These are phyloP conservation scores for Cardamine resedifolia DNA, from an alignment of 345 rosid species.

Conservation along the genomic window DNA sequence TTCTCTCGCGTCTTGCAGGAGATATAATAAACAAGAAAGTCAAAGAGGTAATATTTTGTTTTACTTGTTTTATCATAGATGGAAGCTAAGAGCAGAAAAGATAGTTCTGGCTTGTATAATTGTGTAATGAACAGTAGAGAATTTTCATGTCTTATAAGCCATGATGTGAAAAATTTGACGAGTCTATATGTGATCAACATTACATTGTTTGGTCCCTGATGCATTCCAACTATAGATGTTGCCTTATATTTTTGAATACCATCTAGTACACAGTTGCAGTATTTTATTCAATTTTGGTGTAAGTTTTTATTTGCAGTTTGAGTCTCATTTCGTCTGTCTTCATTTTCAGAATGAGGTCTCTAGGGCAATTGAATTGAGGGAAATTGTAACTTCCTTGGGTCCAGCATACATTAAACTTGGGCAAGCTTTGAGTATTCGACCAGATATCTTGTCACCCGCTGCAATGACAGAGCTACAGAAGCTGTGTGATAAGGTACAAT, in stretches of 20 bases:
- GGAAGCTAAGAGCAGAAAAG: background rate
- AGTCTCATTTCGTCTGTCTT: slow-evolving; percentile 20
- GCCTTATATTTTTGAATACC: background rate
- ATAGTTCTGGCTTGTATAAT: background rate
- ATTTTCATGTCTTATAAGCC: background rate
- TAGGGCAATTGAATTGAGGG: slow-evolving; percentile 95
- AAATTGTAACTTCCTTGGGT: slow-evolving; percentile 95
- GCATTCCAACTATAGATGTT: background rate
- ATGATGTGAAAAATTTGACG: background rate
- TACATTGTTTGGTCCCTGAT: background rate
- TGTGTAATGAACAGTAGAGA: background rate
- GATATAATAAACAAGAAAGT: slow-evolving; percentile 83
- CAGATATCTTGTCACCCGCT: slow-evolving; percentile 87
- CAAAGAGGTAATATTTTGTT: slow-evolving; percentile 59
- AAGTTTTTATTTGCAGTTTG: background rate
- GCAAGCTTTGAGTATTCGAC: slow-evolving; percentile 97
- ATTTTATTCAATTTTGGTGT: background rate
- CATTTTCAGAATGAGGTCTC: slow-evolving; percentile 83
- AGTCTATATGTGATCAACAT: background rate
- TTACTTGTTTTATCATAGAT: background rate
- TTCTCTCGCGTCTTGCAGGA: slow-evolving; percentile 70
- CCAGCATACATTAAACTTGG: slow-evolving; percentile 98
- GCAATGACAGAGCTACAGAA: slow-evolving; percentile 97
- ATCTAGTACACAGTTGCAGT: background rate
- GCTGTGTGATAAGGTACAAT: slow-evolving; percentile 91